These are phyloP conservation scores for Colletotrichum musicola DNA, from an alignment of 2,329 filamentous ascomycete species.

Conservation along the genomic window DNA sequence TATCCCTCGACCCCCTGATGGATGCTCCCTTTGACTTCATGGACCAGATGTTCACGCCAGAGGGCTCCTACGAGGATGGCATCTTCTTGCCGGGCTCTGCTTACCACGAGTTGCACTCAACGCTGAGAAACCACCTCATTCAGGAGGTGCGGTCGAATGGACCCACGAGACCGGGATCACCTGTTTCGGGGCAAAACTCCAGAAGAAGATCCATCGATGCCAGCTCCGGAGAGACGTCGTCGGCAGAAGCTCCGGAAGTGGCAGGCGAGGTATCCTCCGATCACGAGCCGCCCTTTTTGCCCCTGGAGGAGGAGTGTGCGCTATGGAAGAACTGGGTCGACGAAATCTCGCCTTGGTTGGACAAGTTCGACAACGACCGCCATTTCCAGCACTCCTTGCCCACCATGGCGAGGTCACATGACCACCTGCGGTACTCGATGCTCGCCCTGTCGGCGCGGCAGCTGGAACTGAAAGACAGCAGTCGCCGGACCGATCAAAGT, in stretches of 20 bases:
- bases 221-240: conserved; percentile 13
- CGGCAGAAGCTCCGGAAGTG: conserved; percentile 9
- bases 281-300: conserved; percentile 34
- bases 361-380: conserved; percentile 68
- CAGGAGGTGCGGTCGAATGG: conserved; percentile 56
- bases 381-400: conserved; percentile 67
- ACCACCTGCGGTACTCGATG: conserved; percentile 62
- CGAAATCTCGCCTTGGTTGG: conserved; percentile 61
- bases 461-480: conserved; percentile 61
- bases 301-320: conserved; percentile 48
- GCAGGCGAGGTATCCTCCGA: conserved; percentile 28
- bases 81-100: conserved; percentile 61
- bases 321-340: conserved; percentile 58
- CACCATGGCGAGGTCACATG: conserved; percentile 61
- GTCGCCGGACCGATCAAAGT: conserved; percentile 60
- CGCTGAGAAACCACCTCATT: conserved; percentile 58
- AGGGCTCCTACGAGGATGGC: conserved; percentile 52
- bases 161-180: conserved; percentile 46
- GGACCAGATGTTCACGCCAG: conserved; percentile 48
- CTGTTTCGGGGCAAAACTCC: conserved; percentile 10
- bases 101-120: conserved; percentile 60
- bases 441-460: conserved; percentile 68
- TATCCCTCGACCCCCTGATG: conserved; percentile 33
- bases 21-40: conserved; percentile 37
- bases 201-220: conserved; percentile 22